Evolutionary conservation across 2,329 filamentous ascomycete species (phyloP).

Genomic region (Drechslera avenae): DNA sequence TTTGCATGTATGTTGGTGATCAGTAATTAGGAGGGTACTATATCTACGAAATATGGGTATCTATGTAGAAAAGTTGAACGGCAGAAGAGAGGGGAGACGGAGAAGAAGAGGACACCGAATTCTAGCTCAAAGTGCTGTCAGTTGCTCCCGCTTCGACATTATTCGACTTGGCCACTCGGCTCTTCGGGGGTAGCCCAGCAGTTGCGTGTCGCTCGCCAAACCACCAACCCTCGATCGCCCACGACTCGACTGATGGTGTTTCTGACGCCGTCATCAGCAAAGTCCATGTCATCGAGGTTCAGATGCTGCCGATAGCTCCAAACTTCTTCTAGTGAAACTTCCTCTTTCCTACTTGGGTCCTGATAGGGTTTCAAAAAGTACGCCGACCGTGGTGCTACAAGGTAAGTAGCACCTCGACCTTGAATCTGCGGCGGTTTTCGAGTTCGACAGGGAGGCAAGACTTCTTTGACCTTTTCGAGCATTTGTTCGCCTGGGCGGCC

Average conservation of each 20-base stretch:
- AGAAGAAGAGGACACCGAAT: not conserved
- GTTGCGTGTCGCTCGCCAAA: slow-evolving; percentile 51
- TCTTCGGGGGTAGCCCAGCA: slow-evolving; percentile 35
- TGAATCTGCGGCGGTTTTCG: slow-evolving; percentile 47
- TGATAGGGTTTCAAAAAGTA: slow-evolving; percentile 67
- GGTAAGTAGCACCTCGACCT: slow-evolving; percentile 59
- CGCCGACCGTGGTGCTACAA: slow-evolving; percentile 76
- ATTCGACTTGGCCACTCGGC: no score
- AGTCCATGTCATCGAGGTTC: slow-evolving; percentile 81
- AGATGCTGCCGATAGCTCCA: slow-evolving; percentile 72
- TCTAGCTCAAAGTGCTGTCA: not conserved
- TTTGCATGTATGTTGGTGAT: not conserved
- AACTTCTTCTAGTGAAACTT: slow-evolving; percentile 69
- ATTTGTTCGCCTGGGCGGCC: slow-evolving; percentile 67
- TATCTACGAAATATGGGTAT: slow-evolving; percentile 4
- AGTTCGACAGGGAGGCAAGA: slow-evolving; percentile 57
- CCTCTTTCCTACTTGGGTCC: slow-evolving; percentile 31
- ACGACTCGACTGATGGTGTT: slow-evolving; percentile 71
- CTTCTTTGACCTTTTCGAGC: slow-evolving; percentile 61
- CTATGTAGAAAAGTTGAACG: not conserved
- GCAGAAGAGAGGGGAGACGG: not conserved
- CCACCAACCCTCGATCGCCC: slow-evolving; percentile 52
- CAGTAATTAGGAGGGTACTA: not conserved
- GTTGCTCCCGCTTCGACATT: not conserved
- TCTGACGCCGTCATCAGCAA: slow-evolving; percentile 76